A percentile compares a stretch with the other conserved stretches of the same genome.
Conservation (phyloP, 345 rosid genomes). For the Salix suchowensis region DNA sequence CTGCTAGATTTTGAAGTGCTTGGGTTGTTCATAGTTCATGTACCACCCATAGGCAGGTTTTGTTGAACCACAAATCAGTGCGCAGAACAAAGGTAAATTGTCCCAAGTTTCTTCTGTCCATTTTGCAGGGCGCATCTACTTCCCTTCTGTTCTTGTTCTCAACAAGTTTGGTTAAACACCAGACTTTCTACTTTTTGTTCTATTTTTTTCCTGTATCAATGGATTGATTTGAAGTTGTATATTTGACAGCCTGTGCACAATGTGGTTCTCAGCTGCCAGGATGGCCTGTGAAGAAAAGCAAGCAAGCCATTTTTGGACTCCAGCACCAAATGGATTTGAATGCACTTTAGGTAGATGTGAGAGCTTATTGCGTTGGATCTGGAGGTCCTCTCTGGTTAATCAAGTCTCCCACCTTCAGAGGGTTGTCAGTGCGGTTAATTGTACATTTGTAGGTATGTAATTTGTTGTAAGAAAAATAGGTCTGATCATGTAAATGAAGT, state of each 20-base stretch:
- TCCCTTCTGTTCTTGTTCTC: neutral
- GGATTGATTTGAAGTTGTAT: slow-evolving; percentile 2
- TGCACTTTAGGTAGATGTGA: neutral
- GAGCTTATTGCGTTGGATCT: neutral
- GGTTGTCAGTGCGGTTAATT: slow-evolving; percentile 9
- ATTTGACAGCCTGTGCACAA: slow-evolving; percentile 10
- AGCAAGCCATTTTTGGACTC: slow-evolving; percentile 7
- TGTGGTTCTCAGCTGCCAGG: slow-evolving; percentile 22
- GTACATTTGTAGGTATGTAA: slow-evolving; percentile 27
- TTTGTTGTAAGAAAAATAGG: slow-evolving; percentile 11
- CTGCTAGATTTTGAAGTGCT: slow-evolving; percentile 29
- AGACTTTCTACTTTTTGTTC: neutral
- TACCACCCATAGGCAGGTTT: slow-evolving; percentile 20
- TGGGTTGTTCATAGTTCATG: slow-evolving; percentile 35
- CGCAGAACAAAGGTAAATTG: slow-evolving; percentile 25
- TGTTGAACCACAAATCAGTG: slow-evolving; percentile 15
- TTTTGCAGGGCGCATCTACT: neutral
- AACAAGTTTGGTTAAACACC: neutral
- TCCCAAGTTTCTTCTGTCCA: neutral
- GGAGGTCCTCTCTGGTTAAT: neutral
- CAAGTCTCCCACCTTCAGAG: neutral
- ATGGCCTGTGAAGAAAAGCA: slow-evolving; percentile 8
- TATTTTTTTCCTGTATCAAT: neutral
- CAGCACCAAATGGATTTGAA: neutral
- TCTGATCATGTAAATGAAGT: slow-evolving; percentile 17